phyloP scores from a whole-genome alignment of 1,284 basidiomycete species.

The Omphalotus olearius region DNA sequence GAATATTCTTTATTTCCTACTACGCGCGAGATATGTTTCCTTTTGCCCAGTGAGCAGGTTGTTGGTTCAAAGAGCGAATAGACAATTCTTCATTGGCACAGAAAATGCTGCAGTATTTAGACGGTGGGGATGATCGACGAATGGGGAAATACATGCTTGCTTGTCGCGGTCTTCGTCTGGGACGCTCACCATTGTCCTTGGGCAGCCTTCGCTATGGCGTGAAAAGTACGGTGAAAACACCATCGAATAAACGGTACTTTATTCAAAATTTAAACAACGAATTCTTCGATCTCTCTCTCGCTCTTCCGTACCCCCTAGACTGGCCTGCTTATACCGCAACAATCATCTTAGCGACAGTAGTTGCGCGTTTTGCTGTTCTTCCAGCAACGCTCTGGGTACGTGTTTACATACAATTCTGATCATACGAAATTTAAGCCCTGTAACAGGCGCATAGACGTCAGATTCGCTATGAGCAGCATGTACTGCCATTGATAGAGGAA shows the following conservation, averaged over 20 bases:
- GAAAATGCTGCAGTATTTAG: neutral
- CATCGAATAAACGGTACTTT: conserved; percentile 11
- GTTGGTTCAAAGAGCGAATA: too few species aligned
- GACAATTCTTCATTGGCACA: too few species aligned
- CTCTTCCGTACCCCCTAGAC: conserved; percentile 62
- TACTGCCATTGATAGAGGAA: conserved; percentile 60
- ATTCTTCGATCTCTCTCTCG: conserved; percentile 62
- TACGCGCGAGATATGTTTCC: conserved; percentile 6
- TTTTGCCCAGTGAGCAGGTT: neutral
- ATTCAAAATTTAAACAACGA: conserved; percentile 21
- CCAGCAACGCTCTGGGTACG: conserved; percentile 82
- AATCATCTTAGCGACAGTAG: conserved; percentile 71
- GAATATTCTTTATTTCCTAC: conserved; percentile 16
- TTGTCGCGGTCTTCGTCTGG: neutral
- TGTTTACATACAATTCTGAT: conserved; percentile 3
- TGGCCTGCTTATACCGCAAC: conserved; percentile 72
- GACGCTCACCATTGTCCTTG: neutral
- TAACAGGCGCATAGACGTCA: conserved; percentile 59
- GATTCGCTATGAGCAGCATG: conserved; percentile 61
- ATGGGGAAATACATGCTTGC: neutral
- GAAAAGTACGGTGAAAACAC: neutral
- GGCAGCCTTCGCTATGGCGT: neutral
- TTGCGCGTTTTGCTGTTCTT: conserved; percentile 63
- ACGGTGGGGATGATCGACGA: neutral
- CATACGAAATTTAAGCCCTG: conserved; percentile 4